These are phyloP conservation scores for Syncephalastrum monosporum DNA, from an alignment of 371 early-diverging fungal genomes.

Conservation along the genomic window DNA sequence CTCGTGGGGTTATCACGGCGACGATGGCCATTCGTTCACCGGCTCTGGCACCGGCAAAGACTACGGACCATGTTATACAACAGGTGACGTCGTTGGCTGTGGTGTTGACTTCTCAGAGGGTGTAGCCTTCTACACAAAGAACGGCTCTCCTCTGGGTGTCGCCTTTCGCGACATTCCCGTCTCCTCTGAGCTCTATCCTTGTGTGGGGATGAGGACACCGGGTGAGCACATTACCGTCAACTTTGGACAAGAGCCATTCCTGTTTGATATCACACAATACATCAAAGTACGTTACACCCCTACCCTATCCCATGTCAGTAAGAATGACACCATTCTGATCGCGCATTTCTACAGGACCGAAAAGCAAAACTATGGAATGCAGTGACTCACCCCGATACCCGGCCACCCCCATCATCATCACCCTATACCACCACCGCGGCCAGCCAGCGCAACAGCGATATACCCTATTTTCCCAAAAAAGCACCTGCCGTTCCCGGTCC, in stretches of 20 bases:
- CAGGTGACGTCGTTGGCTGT: constrained; percentile 92
- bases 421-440: too few species aligned
- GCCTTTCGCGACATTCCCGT: constrained; percentile 38
- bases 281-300: constrained; percentile 41
- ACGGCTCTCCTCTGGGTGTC: constrained; percentile 78
- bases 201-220: constrained; percentile 84
- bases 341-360: neutral
- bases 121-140: constrained; percentile 87
- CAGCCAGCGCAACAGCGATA: too few species aligned
- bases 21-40: constrained; percentile 86
- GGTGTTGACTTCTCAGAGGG: constrained; percentile 79
- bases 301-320: neutral
- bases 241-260: constrained; percentile 84
- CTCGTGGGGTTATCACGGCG: constrained; percentile 90
- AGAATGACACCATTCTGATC: neutral
- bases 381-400: neutral
- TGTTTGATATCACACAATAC: constrained; percentile 81
- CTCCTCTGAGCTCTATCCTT: constrained; percentile 64
- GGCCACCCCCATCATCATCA: too few species aligned
- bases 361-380: constrained; percentile 11
- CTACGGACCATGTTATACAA: constrained; percentile 89
- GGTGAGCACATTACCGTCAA: constrained; percentile 84
- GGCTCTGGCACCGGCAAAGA: constrained; percentile 75
- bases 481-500: too few species aligned
- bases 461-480: too few species aligned